phyloP scores from a whole-genome alignment of 805 yeast species.

The Teunomyces panamensis region DNA sequence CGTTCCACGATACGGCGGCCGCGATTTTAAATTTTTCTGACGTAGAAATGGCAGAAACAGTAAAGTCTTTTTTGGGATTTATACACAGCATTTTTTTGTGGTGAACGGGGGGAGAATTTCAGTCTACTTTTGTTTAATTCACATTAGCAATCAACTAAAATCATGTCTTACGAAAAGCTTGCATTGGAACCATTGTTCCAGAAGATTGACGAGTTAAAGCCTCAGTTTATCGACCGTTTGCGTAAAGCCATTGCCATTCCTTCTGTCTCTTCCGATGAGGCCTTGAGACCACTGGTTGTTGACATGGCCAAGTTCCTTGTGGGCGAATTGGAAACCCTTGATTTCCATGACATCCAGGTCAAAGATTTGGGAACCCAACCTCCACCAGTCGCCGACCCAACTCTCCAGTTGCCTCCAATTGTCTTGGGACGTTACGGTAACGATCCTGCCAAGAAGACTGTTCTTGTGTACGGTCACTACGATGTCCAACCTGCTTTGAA shows the following conservation, averaged over 20 bases:
- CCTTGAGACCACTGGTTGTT: slow-evolving; percentile 83
- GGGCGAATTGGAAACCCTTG: slow-evolving; percentile 64
- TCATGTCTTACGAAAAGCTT: slow-evolving; percentile 40
- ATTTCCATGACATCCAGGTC: slow-evolving; percentile 78
- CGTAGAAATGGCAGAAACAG: not conserved
- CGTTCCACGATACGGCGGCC: not conserved
- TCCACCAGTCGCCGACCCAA: slow-evolving; percentile 72
- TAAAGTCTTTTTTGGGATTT: not conserved
- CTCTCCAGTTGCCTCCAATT: slow-evolving; percentile 84
- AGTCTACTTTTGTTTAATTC: no score
- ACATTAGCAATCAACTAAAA: no score
- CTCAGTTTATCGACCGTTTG: slow-evolving; percentile 68
- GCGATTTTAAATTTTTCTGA: no score
- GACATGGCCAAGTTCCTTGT: slow-evolving; percentile 84
- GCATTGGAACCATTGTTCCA: slow-evolving; percentile 47
- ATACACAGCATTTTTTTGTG: not conserved
- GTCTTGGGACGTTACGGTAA: slow-evolving; percentile 86
- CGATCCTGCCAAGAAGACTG: slow-evolving; percentile 81
- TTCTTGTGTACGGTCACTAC: slow-evolving; percentile 92
- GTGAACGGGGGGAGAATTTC: not conserved
- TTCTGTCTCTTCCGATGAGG: slow-evolving; percentile 89
- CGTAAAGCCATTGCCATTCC: slow-evolving; percentile 89
- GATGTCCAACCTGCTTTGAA: slow-evolving; percentile 95
- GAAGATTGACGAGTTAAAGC: slow-evolving; percentile 72
- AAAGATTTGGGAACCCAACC: slow-evolving; percentile 87